Evolutionary conservation across 169 alveolate genomes (phyloP), one percentile per base, ranked within the genome.

Genomic region (Eimeria necatrix): DNA sequence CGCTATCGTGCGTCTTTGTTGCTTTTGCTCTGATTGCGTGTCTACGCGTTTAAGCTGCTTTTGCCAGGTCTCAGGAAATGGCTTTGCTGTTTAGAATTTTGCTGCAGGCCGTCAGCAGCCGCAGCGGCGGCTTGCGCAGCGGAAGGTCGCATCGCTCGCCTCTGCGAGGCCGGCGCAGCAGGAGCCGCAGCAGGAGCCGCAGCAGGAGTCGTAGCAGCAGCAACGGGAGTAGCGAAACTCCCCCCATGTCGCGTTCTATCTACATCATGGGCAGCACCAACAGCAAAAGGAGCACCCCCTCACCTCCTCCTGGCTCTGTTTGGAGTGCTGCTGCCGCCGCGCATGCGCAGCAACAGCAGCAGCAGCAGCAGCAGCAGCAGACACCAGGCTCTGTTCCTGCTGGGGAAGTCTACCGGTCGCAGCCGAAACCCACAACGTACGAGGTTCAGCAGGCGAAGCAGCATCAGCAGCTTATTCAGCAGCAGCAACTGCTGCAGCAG

Each of bases 201-300:
- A 68, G 90, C 90, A 81, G 90, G 53, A 51, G 90, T 51, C 49
- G 90, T 51, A 68, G 68, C 92, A 56, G 92, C 81, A 85, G 80
- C 92, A 85, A 60, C 59, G 60, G 70, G 80, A 51, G 92, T 10
- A 85, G 92, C 92, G 60, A 85, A n/a, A 85, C 92, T 41, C 92
- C 92, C 2, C 92, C 76, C n/a, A 32, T 85, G 60, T 56, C 80
- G 5, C 76, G 92, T 4, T 85, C 92, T 18, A 85, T 85, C 12
- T 85, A 85, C 64, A 76, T 85, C 41, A 85, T 85, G 92, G 80
- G 80, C 56, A 56, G 61, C 61, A 60, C 64, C 92, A 85, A 16
- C 92, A 85, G 80, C 92, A 85, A 85, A 59, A 60, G 81, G 61
- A 60, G 60, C 51, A 56, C 76, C 60, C 76, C 92, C 16, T 60